Conservation (phyloP, 805 yeast species). For the Nakazawaea peltata region DNA sequence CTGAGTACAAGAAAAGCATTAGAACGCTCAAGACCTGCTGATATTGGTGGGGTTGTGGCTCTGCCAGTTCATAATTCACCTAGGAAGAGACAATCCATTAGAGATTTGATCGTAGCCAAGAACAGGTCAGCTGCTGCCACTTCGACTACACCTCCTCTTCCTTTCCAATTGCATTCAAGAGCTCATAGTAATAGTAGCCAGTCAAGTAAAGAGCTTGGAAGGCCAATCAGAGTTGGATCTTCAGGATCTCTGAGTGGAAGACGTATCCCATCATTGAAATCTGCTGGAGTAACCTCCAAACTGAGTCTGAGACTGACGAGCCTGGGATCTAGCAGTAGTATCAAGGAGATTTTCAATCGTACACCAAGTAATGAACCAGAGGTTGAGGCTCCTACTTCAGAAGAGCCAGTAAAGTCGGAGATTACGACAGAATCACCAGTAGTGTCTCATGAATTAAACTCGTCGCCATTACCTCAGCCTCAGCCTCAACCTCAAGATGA, state of each 20-base stretch:
- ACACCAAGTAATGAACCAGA: background rate
- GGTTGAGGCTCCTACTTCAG: background rate
- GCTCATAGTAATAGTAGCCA: background rate
- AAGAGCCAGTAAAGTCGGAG: background rate
- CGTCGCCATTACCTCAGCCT: background rate
- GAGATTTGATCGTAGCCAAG: slow-evolving; percentile 37
- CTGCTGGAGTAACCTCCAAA: background rate
- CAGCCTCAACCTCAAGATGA: slow-evolving; percentile 14
- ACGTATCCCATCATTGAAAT: slow-evolving; percentile 3
- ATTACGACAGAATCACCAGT: background rate
- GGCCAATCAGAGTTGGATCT: background rate
- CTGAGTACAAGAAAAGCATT: slow-evolving; percentile 45
- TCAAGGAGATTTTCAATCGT: slow-evolving; percentile 3
- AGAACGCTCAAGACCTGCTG: slow-evolving; percentile 47
- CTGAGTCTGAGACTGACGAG: background rate
- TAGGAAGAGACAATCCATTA: slow-evolving; percentile 34
- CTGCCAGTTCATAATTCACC: slow-evolving; percentile 9
- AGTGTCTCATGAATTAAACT: too few species aligned
- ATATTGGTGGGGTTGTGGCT: too few species aligned
- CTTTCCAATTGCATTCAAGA: slow-evolving; percentile 8
- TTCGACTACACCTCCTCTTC: slow-evolving; percentile 17
- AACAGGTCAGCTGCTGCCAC: slow-evolving; percentile 27
- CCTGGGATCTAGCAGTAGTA: background rate
- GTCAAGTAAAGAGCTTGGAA: slow-evolving; percentile 1
- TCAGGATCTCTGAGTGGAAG: slow-evolving; percentile 1